Evolutionary conservation across 768 basidiomycete species (phyloP).

Genomic region (Neoboletus subvelutipes): DNA sequence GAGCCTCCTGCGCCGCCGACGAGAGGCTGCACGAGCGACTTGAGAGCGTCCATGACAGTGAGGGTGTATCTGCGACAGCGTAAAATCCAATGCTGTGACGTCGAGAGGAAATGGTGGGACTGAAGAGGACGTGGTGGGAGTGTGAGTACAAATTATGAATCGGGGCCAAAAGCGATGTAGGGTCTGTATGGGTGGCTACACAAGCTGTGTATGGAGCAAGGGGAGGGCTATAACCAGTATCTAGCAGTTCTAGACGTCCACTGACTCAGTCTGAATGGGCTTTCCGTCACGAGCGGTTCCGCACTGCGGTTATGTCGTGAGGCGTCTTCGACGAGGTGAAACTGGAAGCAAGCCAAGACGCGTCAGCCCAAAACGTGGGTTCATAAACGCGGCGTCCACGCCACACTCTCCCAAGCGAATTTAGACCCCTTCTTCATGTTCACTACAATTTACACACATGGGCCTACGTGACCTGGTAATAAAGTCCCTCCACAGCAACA

Average conservation of each 20-base stretch:
- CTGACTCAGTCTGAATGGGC: constrained; percentile 1
- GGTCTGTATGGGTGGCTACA: not conserved
- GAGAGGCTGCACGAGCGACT: constrained; percentile 78
- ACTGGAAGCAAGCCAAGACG: constrained; percentile 36
- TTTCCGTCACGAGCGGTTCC: constrained; percentile 4
- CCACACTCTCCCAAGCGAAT: constrained; percentile 29
- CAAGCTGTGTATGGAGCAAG: constrained; percentile 26
- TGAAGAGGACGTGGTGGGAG: constrained; percentile 25
- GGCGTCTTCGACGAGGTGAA: constrained; percentile 13
- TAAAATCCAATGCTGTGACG: constrained; percentile 41
- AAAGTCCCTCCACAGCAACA: constrained; percentile 72
- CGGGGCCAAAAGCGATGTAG: constrained; percentile 10
- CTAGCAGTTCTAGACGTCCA: not conserved
- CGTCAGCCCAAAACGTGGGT: constrained; percentile 34
- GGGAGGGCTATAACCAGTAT: not conserved
- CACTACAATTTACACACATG: not conserved
- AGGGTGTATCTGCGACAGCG: constrained; percentile 22
- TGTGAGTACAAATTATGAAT: constrained; percentile 15
- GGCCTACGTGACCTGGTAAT: constrained; percentile 35
- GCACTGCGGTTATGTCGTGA: constrained; percentile 2
- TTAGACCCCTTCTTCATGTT: not conserved
- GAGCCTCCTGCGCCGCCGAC: constrained; percentile 72
- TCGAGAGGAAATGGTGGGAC: constrained; percentile 13
- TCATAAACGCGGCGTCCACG: constrained; percentile 30
- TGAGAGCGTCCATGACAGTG: constrained; percentile 70